These are phyloP conservation scores for Hericium coralloides DNA, from an alignment of 768 basidiomycete genomes.

Conservation along the genomic window DNA sequence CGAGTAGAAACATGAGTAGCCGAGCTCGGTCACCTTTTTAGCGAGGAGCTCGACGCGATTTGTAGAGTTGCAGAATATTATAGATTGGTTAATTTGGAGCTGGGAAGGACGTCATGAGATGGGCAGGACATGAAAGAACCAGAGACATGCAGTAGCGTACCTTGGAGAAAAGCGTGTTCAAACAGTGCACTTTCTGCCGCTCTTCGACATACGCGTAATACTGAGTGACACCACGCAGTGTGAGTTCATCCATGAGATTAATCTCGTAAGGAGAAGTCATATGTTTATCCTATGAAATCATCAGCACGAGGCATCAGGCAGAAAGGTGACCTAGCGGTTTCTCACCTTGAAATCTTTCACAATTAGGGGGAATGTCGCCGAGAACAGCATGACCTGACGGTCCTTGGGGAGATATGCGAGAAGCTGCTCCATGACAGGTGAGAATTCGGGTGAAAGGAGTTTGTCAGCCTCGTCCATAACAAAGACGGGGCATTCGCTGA, in stretches of 20 bases:
- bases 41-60: slow-evolving; percentile 98
- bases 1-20: slow-evolving; percentile 99
- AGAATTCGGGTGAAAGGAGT: slow-evolving; percentile 93
- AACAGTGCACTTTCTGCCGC: slow-evolving; percentile 97
- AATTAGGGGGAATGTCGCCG: slow-evolving; percentile 97
- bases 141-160: slow-evolving; percentile 30
- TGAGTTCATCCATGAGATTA: slow-evolving; percentile 99
- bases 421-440: slow-evolving; percentile 96
- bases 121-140: neutral
- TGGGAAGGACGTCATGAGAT: slow-evolving; percentile 21
- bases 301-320: slow-evolving; percentile 4
- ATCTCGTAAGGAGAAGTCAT: slow-evolving; percentile 95
- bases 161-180: slow-evolving; percentile 99
- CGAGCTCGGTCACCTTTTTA: slow-evolving; percentile 98
- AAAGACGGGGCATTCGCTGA: slow-evolving; percentile 90
- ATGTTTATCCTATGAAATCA: slow-evolving; percentile 69
- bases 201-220: slow-evolving; percentile 99
- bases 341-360: slow-evolving; percentile 97
- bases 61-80: slow-evolving; percentile 99
- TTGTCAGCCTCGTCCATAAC: slow-evolving; percentile 99
- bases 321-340: neutral
- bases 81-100: slow-evolving; percentile 99
- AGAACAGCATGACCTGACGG: slow-evolving; percentile 98
- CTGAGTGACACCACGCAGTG: slow-evolving; percentile 96
- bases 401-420: slow-evolving; percentile 75